Evolutionary conservation across 1,284 basidiomycete genomes (phyloP).

Genomic region (Leccinum pallidistipes): DNA sequence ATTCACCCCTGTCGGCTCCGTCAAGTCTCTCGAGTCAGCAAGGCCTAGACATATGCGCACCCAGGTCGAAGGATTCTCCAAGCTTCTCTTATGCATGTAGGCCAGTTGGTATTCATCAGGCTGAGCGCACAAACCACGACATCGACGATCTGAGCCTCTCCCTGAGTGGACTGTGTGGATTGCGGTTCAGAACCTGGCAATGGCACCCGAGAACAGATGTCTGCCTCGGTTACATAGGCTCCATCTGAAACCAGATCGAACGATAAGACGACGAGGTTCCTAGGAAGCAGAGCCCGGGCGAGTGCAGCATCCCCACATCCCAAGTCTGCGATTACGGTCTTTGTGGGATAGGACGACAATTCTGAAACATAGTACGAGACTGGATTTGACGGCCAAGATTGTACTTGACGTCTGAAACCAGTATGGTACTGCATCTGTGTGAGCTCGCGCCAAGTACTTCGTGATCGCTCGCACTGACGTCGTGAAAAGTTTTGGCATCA

Average conservation of each 20-base stretch:
- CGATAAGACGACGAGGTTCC: conserved; percentile 71
- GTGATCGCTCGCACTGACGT: conserved; percentile 48
- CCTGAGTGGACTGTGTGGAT: conserved; percentile 42
- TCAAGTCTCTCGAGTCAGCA: conserved; percentile 10
- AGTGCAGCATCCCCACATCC: conserved; percentile 95
- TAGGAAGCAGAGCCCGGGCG: conserved; percentile 69
- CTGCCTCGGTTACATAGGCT: conserved; percentile 75
- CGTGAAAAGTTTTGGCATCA: conserved; percentile 73
- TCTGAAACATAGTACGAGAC: conserved; percentile 71
- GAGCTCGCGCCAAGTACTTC: conserved; percentile 3
- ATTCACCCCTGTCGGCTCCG: conserved; percentile 62
- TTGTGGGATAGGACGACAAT: conserved; percentile 59
- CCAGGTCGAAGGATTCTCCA: conserved; percentile 81
- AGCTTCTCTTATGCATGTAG: conserved; percentile 85
- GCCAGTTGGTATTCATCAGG: conserved; percentile 98
- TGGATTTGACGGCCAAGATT: conserved; percentile 90
- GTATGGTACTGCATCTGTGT: conserved; percentile 71
- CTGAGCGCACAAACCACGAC: conserved; percentile 93
- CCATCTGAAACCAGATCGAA: conserved; percentile 81
- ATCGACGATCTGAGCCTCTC: conserved; percentile 80
- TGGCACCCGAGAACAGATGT: conserved; percentile 73
- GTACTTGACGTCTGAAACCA: conserved; percentile 87
- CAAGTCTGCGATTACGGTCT: conserved; percentile 85
- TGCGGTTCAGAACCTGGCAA: conserved; percentile 77
- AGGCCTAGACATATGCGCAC: conserved; percentile 49